A percentile compares a stretch with the other conserved stretches of the same genome.
phyloP scores from a whole-genome alignment of 2,329 filamentous ascomycete genomes.

The Chalara sp. region DNA sequence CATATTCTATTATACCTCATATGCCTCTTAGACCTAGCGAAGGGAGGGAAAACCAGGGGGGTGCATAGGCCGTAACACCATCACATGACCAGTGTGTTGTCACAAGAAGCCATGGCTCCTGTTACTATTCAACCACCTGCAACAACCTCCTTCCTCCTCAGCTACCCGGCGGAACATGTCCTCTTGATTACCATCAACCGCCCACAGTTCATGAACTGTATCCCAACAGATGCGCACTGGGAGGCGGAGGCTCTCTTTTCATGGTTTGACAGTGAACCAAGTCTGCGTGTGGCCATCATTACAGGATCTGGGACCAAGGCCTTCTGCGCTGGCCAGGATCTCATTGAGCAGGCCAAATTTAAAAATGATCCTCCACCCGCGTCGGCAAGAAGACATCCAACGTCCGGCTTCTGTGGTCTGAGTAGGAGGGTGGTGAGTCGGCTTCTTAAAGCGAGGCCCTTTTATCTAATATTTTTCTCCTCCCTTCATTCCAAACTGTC shows the following conservation, averaged over 20 bases:
- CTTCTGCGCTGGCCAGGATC: constrained; percentile 62
- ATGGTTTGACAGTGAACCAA: constrained; percentile 56
- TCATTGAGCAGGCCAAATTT: constrained; percentile 51
- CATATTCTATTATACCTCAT: too few relatives aligned
- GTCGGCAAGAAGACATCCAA: constrained; percentile 25
- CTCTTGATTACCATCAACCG: constrained; percentile 56
- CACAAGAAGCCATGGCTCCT: background rate
- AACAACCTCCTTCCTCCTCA: constrained; percentile 14
- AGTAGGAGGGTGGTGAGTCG: constrained; percentile 44
- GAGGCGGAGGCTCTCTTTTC: constrained; percentile 39
- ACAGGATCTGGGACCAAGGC: constrained; percentile 55
- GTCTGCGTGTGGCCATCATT: constrained; percentile 54
- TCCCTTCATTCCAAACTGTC: too few relatives aligned
- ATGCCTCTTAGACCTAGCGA: too few relatives aligned
- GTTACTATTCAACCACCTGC: constrained; percentile 12
- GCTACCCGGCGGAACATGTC: constrained; percentile 45
- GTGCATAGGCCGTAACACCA: too few relatives aligned
- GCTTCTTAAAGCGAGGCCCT: too few relatives aligned
- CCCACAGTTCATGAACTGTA: constrained; percentile 38
- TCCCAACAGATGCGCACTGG: constrained; percentile 32
- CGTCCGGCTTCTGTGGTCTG: constrained; percentile 55
- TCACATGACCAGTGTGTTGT: too few relatives aligned
- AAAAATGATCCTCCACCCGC: constrained; percentile 26
- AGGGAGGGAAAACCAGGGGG: too few relatives aligned
- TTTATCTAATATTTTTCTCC: too few relatives aligned